Conservation (phyloP, 305 asterid species). For the Vinca major region DNA sequence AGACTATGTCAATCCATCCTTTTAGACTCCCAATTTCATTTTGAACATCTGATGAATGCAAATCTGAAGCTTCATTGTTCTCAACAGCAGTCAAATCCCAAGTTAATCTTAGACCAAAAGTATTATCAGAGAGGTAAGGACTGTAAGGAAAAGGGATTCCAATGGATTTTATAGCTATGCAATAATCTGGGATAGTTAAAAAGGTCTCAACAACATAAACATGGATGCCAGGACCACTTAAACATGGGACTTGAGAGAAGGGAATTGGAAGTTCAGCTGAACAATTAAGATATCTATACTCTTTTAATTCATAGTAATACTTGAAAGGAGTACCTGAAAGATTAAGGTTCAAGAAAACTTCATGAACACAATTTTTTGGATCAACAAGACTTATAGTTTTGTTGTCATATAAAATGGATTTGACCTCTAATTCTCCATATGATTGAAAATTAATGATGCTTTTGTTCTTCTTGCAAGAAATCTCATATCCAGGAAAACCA, state of each 20-base stretch:
- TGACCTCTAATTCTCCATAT: neutral
- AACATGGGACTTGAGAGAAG: slow-evolving; percentile 30
- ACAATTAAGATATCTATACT: slow-evolving; percentile 38
- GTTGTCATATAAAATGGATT: neutral
- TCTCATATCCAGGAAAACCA: neutral
- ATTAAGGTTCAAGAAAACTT: slow-evolving; percentile 43
- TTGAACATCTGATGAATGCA: neutral
- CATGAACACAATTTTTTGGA: slow-evolving; percentile 37
- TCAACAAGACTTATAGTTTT: slow-evolving; percentile 26
- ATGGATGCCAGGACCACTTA: slow-evolving; percentile 21
- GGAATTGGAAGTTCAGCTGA: slow-evolving; percentile 19
- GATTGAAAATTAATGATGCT: slow-evolving; percentile 1
- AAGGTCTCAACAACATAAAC: slow-evolving; percentile 32
- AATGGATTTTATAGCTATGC: slow-evolving; percentile 23
- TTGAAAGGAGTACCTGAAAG: slow-evolving; percentile 35
- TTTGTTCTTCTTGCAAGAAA: slow-evolving; percentile 1
- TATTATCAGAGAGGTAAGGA: slow-evolving; percentile 18
- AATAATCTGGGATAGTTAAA: slow-evolving; percentile 21
- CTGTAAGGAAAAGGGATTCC: slow-evolving; percentile 36
- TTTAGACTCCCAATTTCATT: neutral
- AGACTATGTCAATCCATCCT: neutral
- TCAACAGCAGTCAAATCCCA: neutral
- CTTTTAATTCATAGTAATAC: slow-evolving; percentile 26
- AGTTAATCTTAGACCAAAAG: neutral
- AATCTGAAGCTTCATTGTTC: neutral